Base-by-base conservation (phyloP, 2,329 filamentous ascomycete species). In the Trichoderma lentiforme region DNA sequence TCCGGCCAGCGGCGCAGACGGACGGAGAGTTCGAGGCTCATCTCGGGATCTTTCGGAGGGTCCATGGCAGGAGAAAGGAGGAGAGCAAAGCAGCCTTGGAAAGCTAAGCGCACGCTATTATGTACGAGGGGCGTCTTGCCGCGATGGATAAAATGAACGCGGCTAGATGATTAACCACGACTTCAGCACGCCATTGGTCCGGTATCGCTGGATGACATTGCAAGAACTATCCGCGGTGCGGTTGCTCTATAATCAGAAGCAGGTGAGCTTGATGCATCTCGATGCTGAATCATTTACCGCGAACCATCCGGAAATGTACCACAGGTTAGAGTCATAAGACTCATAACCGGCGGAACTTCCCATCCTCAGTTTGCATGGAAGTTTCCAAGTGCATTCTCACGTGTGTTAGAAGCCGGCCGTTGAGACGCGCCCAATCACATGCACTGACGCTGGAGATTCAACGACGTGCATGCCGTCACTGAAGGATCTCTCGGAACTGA, bases 1-100 rank as follows among this genome's bases (percentile, higher is more conserved):
- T 64, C 68, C 68, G 60, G 68, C 51, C 60, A 70, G 60, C 58
- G 47, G 60, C 60, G 39, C 30, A 64, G 43, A 63, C 68, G n/a
- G 28, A 51, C 67, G 67, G 67, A 70, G 67, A 62, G 57, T 28
- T 53, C 6, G 39, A 70, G 57, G 57, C 57, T 34, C 21, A 26
- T 58, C 24, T 63, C 68, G 68, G 60, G 43, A 71, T 71, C 32
- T 57, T 64, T 57, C 60, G 60, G 68, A 64, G 47, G 51, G 12
- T 51, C 60, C 47, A 39, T 34, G 9, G 56, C 60, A 30, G 21
- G 14, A 2, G 62, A 62, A 36, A 51, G 65, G 56, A 43, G 56
- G 32, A 30, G 21, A 26, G 32, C 9, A 24, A 8, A 66, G 53
- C 18, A 3, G 18, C 32, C 18, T 8, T 15, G 6, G 64, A 57